phyloP scores from a whole-genome alignment of 129 eudicot species.

The Apium graveolens region DNA sequence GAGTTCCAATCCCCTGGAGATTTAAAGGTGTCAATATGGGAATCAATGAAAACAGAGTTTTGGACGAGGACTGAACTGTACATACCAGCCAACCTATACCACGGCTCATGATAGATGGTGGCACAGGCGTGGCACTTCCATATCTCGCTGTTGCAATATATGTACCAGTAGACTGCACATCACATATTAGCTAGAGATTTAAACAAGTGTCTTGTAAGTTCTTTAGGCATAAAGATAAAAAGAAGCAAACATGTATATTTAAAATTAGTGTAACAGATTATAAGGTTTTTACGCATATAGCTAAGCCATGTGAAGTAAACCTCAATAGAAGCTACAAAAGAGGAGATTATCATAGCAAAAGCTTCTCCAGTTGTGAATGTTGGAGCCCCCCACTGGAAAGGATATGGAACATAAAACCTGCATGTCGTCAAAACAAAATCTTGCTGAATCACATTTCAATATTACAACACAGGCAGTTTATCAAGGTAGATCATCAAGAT shows the following conservation, averaged over 20 bases:
- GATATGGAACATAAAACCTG: conserved; percentile 65
- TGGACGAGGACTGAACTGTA: background rate
- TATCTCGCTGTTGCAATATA: conserved; percentile 11
- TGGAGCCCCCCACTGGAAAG: conserved; percentile 74
- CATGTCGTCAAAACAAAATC: background rate
- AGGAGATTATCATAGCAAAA: conserved; percentile 39
- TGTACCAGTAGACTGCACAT: conserved; percentile 55
- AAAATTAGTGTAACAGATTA: background rate
- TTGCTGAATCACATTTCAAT: background rate
- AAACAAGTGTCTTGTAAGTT: background rate
- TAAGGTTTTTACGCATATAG: background rate
- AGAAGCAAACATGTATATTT: background rate
- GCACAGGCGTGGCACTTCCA: conserved; percentile 10
- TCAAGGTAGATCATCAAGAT: background rate
- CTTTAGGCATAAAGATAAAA: background rate
- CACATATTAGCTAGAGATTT: background rate
- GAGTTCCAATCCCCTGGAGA: conserved; percentile 53
- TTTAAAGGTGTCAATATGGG: background rate
- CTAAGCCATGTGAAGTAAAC: conserved; percentile 18
- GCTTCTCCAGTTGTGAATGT: conserved; percentile 42
- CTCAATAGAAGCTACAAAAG: conserved; percentile 63
- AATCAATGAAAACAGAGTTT: background rate
- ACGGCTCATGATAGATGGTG: conserved; percentile 10
- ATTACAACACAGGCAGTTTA: background rate
- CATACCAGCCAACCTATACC: conserved; percentile 14